A percentile compares a stretch with the other conserved stretches of the same genome.
phyloP scores from a whole-genome alignment of 306 rosid genomes.

The Pterocarpus santalinus region DNA sequence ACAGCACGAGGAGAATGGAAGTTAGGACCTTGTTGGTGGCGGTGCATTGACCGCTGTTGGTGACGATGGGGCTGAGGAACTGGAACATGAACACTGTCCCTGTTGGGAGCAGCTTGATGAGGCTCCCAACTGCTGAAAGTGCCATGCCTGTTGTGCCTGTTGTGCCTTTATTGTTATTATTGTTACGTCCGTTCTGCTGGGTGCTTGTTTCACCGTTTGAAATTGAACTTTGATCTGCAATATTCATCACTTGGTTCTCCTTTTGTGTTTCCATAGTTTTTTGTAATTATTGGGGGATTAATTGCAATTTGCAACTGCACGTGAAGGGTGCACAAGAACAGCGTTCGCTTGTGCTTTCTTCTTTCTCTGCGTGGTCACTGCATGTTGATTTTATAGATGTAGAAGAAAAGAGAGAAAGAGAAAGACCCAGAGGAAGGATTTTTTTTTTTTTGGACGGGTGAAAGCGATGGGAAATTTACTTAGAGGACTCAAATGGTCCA shows the following conservation, averaged over 20 bases:
- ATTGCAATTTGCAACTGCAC: not conserved
- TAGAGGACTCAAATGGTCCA: no score
- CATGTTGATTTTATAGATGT: not conserved
- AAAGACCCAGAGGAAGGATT: not conserved
- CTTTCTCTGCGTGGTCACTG: not conserved
- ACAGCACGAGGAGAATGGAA: constrained; percentile 48
- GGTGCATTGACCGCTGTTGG: constrained; percentile 71
- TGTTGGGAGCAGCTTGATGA: constrained; percentile 78
- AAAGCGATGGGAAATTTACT: no score
- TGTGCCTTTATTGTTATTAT: not conserved
- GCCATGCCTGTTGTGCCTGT: constrained; percentile 19
- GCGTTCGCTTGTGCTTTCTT: not conserved
- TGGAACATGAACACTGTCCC: constrained; percentile 84
- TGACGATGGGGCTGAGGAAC: constrained; percentile 69
- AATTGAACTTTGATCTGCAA: constrained; percentile 28
- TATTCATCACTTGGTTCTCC: not conserved
- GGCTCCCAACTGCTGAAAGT: constrained; percentile 59
- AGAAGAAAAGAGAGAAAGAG: no score
- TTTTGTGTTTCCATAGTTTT: no score
- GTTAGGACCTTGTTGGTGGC: constrained; percentile 58
- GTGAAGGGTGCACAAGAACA: not conserved
- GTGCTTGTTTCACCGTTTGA: not conserved
- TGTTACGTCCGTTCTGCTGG: no score
- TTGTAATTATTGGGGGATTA: no score
- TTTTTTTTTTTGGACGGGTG: no score